Evolutionary conservation across 768 basidiomycete genomes (phyloP).

Genomic region (Psilocybe cyanescens): DNA sequence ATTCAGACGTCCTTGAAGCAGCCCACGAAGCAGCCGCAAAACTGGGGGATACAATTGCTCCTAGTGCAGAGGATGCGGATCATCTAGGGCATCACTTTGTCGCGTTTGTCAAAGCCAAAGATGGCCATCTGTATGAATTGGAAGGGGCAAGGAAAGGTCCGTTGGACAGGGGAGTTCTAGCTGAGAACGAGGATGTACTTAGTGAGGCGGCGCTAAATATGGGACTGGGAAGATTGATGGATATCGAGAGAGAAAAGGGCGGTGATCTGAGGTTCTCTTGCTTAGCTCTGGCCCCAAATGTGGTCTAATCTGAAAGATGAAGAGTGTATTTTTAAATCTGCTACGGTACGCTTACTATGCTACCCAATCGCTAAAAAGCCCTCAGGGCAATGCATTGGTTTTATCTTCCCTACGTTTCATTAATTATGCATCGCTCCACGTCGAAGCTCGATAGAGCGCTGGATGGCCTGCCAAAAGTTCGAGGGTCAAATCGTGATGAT

Average conservation of each 20-base stretch:
- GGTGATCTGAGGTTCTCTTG: conserved; percentile 18
- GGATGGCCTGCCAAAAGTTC: no score
- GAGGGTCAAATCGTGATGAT: no score
- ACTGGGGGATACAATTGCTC: conserved; percentile 10
- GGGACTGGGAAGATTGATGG: conserved; percentile 12
- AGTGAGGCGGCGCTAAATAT: conserved; percentile 12
- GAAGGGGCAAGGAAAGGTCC: conserved; percentile 16
- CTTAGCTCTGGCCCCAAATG: conserved; percentile 3
- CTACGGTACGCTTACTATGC: no score
- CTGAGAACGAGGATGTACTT: conserved; percentile 12
- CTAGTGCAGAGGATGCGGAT: background rate
- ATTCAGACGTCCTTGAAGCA: conserved; percentile 3
- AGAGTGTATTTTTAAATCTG: background rate
- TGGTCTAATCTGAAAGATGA: background rate
- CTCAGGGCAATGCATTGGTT: no score
- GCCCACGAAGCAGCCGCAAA: conserved; percentile 12
- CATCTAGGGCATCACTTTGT: conserved; percentile 15
- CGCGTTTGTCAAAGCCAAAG: conserved; percentile 13
- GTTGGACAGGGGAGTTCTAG: conserved; percentile 10
- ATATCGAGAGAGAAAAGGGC: conserved; percentile 7
- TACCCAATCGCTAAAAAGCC: no score
- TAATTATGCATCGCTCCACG: no score
- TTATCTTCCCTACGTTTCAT: no score
- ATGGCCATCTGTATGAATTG: conserved; percentile 16
- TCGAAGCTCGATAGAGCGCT: no score